These are phyloP conservation scores for Hypoxylon rickii DNA, from an alignment of 495 filamentous ascomycete species.

Conservation along the genomic window DNA sequence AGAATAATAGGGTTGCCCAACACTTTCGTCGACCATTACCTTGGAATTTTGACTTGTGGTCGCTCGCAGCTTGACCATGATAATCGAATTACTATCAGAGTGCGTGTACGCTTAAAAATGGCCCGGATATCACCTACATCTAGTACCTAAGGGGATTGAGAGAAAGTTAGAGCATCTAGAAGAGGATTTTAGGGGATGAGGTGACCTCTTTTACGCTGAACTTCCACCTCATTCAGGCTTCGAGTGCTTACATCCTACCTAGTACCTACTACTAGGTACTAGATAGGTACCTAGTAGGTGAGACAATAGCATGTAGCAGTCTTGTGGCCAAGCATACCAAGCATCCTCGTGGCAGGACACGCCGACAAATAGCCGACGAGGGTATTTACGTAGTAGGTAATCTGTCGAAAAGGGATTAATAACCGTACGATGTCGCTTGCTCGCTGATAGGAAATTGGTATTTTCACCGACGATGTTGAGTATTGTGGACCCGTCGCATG, in stretches of 20 bases:
- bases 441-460: background rate
- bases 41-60: too few species aligned
- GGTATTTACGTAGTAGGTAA: background rate
- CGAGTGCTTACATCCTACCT: background rate
- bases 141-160: too few species aligned
- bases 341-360: background rate
- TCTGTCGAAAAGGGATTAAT: constrained; percentile 1
- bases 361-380: background rate
- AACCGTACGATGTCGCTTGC: background rate
- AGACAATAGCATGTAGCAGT: background rate
- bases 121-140: too few species aligned
- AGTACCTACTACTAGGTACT: background rate
- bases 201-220: background rate
- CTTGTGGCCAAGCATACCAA: background rate
- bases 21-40: too few species aligned
- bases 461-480: background rate
- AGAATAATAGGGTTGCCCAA: too few species aligned
- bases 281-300: too few species aligned
- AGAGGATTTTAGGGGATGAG: background rate
- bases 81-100: too few species aligned
- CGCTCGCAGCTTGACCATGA: too few species aligned
- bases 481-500: constrained; percentile 2
- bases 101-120: too few species aligned
- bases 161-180: background rate
- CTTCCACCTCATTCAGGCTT: background rate